Percentiles rank a stretch among this genome's conserved stretches.
These are phyloP conservation scores for Apiotrichum mycotoxinovorans DNA, from an alignment of 1,284 basidiomycete genomes.

Conservation along the genomic window DNA sequence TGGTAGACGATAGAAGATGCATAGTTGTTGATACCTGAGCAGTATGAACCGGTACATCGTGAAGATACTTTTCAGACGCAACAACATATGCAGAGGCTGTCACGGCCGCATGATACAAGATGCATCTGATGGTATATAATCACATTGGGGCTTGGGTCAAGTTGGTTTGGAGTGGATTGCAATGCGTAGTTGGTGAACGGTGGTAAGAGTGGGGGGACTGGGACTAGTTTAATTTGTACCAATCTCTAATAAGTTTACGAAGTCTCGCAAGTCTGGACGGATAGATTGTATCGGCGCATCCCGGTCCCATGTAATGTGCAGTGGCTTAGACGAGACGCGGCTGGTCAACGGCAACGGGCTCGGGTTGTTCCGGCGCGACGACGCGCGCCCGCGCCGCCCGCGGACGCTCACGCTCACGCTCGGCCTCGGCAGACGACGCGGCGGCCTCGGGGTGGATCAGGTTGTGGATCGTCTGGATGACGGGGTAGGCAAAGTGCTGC, in stretches of 20 bases:
- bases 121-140: not conserved
- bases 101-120: not conserved
- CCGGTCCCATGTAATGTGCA: no score
- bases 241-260: not conserved
- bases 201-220: not conserved
- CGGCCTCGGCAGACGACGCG: no score
- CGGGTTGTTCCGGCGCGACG: not conserved
- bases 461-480: constrained; percentile 7
- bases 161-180: not conserved
- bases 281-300: no score
- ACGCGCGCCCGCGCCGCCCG: not conserved
- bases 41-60: no score
- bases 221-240: not conserved
- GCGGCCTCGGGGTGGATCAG: constrained; percentile 7
- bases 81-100: no score
- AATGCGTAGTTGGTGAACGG: no score
- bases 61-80: no score
- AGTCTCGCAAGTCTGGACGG: no score
- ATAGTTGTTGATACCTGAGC: not conserved
- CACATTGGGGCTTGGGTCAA: not conserved
- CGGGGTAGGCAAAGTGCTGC: constrained; percentile 17
- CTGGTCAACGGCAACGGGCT: not conserved
- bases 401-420: no score
- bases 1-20: constrained; percentile 1
- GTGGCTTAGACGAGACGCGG: not conserved